Evolutionary conservation across 108 stramenopile genomes (phyloP).

Genomic region (Pseudonitzschia delicatissima): DNA sequence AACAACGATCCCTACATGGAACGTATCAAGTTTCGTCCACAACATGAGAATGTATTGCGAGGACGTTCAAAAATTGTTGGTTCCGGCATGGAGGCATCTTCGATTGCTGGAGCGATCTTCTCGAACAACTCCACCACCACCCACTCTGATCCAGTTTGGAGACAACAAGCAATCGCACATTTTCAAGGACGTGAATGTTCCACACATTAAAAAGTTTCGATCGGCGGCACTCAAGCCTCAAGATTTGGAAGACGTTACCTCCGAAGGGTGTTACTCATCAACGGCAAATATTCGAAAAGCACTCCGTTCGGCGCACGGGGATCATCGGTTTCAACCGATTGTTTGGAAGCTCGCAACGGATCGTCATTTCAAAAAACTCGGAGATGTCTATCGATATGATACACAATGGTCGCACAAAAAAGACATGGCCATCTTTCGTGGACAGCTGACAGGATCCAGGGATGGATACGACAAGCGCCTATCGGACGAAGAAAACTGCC

Average conservation of each 20-base stretch:
- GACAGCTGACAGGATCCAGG: conserved; percentile 56
- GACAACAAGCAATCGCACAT: conserved; percentile 45
- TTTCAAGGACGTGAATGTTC: conserved; percentile 34
- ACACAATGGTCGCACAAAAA: conserved; percentile 70
- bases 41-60: conserved; percentile 57
- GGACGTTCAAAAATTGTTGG: conserved; percentile 35
- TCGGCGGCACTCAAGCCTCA: conserved; percentile 8
- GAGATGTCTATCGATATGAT: conserved; percentile 50
- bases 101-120: conserved; percentile 12
- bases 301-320: conserved; percentile 28
- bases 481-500: conserved; percentile 48
- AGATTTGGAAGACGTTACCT: conserved; percentile 30
- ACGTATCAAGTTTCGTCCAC: conserved; percentile 32
- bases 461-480: conserved; percentile 41
- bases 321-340: conserved; percentile 42
- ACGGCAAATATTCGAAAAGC: background rate
- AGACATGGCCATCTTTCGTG: conserved; percentile 69
- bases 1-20: conserved; percentile 7
- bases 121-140: conserved; percentile 1
- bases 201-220: conserved; percentile 60
- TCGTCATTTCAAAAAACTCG: conserved; percentile 40
- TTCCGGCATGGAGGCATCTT: conserved; percentile 35
- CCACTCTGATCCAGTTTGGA: conserved; percentile 51
- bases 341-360: conserved; percentile 56
- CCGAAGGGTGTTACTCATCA: conserved; percentile 20